Evolutionary conservation across 2,329 filamentous ascomycete species (phyloP).

Genomic region (Cladosporium sp.): DNA sequence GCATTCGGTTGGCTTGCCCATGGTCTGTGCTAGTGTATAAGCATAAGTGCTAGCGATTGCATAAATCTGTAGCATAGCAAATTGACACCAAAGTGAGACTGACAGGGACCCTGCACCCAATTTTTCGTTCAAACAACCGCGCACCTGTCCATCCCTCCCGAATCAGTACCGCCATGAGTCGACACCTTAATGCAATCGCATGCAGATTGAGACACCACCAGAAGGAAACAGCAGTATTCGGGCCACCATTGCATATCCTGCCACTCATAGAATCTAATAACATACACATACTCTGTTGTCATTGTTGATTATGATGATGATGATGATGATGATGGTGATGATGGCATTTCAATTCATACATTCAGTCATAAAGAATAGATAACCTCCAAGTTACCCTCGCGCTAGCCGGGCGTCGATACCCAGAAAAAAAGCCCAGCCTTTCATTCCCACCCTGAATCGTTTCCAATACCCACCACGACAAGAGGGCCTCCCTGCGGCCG

Average conservation of each 20-base stretch:
- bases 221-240: not conserved
- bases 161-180: too few species aligned
- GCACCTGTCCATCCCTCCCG: too few species aligned
- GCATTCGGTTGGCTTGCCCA: not conserved
- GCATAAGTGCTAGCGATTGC: not conserved
- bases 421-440: not conserved
- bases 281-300: not conserved
- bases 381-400: not conserved
- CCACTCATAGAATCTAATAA: not conserved
- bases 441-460: not conserved
- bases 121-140: not conserved
- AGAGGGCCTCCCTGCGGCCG: slow-evolving; percentile 12
- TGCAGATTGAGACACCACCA: too few species aligned
- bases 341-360: slow-evolving; percentile 13
- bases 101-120: not conserved
- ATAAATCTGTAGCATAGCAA: not conserved
- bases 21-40: not conserved
- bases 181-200: too few species aligned
- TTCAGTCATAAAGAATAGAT: slow-evolving; percentile 9
- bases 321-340: not conserved
- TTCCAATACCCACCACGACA: not conserved
- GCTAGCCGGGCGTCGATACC: not conserved
- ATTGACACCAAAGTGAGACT: not conserved
- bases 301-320: not conserved
- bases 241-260: not conserved